phyloP scores from a whole-genome alignment of 169 alveolate genomes.

The Condylostoma magnum region DNA sequence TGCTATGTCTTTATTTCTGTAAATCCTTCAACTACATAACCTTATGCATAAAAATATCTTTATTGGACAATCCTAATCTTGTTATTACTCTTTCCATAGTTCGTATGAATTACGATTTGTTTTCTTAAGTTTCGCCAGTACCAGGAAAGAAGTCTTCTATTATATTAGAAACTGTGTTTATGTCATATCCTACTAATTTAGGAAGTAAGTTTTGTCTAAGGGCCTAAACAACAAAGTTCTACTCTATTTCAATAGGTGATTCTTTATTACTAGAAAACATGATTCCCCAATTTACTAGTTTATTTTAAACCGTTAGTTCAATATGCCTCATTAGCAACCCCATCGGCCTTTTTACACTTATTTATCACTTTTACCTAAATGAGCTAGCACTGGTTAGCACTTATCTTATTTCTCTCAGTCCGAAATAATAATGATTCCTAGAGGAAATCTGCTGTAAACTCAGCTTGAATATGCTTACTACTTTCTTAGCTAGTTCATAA shows the following conservation, averaged over 20 bases:
- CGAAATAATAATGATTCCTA: constrained; percentile 98
- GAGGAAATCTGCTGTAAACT: constrained; percentile 90
- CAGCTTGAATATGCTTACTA: constrained; percentile 93
- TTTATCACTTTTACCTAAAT: constrained; percentile 70
- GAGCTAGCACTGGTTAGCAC: constrained; percentile 93
- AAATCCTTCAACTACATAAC: background rate
- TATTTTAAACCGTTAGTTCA: constrained; percentile 73
- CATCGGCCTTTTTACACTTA: constrained; percentile 5
- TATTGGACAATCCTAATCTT: constrained; percentile 34
- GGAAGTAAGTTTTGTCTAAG: constrained; percentile 66
- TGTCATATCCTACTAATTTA: constrained; percentile 66
- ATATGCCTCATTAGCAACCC: constrained; percentile 33
- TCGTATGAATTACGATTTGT: constrained; percentile 60
- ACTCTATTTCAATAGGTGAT: constrained; percentile 56
- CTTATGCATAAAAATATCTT: constrained; percentile 40
- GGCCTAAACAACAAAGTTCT: constrained; percentile 62
- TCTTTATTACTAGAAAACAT: constrained; percentile 55
- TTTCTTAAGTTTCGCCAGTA: constrained; percentile 59
- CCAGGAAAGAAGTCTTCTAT: constrained; percentile 71
- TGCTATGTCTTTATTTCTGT: constrained; percentile 80
- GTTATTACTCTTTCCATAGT: constrained; percentile 37
- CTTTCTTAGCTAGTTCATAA: constrained; percentile 87
- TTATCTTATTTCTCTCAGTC: constrained; percentile 95
- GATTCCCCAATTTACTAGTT: constrained; percentile 45
- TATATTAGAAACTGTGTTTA: constrained; percentile 56